Evolutionary conservation across 106 monocot species (phyloP).

Genomic region (Triglochin maritima): DNA sequence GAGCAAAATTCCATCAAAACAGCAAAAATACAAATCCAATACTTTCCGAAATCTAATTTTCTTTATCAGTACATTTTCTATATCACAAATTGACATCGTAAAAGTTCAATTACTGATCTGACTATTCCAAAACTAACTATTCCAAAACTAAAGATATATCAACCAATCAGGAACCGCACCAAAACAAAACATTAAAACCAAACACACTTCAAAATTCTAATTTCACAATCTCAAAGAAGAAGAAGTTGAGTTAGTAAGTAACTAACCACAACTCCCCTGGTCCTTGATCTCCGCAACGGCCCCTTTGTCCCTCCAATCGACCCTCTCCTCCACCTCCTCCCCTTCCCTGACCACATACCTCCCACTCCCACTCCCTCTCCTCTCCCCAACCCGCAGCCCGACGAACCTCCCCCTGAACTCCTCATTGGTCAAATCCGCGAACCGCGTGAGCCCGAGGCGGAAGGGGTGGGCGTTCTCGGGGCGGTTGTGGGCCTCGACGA

Average conservation of each 20-base stretch:
- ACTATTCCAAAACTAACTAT: too few species aligned
- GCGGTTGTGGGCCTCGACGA: conserved; percentile 71
- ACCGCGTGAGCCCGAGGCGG: conserved; percentile 53
- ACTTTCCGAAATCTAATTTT: too few species aligned
- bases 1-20: too few species aligned
- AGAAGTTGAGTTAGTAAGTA: neutral
- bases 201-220: neutral
- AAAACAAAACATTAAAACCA: neutral
- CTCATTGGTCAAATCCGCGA: conserved; percentile 80
- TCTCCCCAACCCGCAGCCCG: conserved; percentile 6
- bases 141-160: neutral
- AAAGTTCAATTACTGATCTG: too few species aligned
- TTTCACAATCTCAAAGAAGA: neutral
- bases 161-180: too few species aligned
- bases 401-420: conserved; percentile 50
- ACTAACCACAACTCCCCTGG: conserved; percentile 69
- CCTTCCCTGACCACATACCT: conserved; percentile 10
- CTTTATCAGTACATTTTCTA: too few species aligned
- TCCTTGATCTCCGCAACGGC: conserved; percentile 64
- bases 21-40: too few species aligned
- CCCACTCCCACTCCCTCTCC: neutral
- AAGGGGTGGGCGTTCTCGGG: conserved; percentile 36
- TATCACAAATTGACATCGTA: too few species aligned
- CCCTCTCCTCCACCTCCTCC: conserved; percentile 42
- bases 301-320: conserved; percentile 67